These are phyloP conservation scores for Thinopyrum elongatum DNA, from an alignment of 176 grass and related monocot species.

Conservation along the genomic window DNA sequence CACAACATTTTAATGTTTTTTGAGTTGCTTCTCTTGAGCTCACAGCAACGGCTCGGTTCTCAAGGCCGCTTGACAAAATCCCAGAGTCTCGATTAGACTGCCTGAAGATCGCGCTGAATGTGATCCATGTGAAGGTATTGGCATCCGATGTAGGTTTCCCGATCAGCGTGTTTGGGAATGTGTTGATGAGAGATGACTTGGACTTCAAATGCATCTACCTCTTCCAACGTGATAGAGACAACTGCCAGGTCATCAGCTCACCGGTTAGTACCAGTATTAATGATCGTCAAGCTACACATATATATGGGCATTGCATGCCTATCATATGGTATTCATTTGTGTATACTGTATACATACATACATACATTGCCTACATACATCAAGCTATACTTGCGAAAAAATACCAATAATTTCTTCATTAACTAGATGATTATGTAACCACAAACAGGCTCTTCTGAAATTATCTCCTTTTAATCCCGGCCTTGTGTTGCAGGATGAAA, in stretches of 20 bases:
- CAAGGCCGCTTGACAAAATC: too few relatives aligned
- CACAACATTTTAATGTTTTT: too few relatives aligned
- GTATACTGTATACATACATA: too few relatives aligned
- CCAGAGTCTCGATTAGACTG: too few relatives aligned
- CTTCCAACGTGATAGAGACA: not conserved
- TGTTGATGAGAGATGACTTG: not conserved
- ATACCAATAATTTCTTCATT: not conserved
- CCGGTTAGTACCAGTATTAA: not conserved
- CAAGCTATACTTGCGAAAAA: too few relatives aligned
- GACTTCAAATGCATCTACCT: constrained; percentile 26
- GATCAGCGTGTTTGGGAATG: not conserved
- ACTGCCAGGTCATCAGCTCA: not conserved
- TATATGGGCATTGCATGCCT: not conserved
- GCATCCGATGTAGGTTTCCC: constrained; percentile 2
- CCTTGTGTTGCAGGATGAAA: not conserved
- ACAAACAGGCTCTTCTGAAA: not conserved
- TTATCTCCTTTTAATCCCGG: not conserved
- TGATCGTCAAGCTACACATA: not conserved
- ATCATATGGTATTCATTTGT: too few relatives aligned
- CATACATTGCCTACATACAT: too few relatives aligned
- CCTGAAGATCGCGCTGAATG: not conserved
- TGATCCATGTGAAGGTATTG: not conserved
- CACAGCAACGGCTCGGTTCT: too few relatives aligned
- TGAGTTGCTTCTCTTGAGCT: too few relatives aligned
- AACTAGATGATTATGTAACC: not conserved